Conservation (phyloP, 2,329 filamentous ascomycete species). For the Colletotrichum siamense region DNA sequence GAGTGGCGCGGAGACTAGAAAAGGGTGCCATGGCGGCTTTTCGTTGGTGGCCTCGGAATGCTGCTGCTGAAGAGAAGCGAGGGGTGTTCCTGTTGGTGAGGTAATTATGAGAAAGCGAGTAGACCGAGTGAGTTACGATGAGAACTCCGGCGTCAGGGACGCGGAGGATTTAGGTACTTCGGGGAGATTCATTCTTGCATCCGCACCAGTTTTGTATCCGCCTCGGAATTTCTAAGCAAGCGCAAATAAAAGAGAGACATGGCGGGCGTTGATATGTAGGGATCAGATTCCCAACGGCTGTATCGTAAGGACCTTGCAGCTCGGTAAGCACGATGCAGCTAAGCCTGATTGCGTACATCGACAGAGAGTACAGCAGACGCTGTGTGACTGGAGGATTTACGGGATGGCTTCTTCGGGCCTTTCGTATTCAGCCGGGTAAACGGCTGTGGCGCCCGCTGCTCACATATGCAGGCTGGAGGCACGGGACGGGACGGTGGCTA, state of each 20-base stretch:
- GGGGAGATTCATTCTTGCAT: not conserved
- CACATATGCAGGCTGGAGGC: not conserved
- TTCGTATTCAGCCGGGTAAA: not conserved
- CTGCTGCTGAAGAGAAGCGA: not conserved
- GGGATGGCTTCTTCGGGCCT: not conserved
- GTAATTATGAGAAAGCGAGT: not conserved
- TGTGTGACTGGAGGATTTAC: not conserved
- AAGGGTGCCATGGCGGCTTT: not conserved
- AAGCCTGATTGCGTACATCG: not conserved
- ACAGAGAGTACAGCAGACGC: not conserved
- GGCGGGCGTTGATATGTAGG: not conserved
- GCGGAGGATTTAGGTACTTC: not conserved
- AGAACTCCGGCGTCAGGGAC: not conserved
- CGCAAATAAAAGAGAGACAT: not conserved
- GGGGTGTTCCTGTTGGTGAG: not conserved
- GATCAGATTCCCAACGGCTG: not conserved
- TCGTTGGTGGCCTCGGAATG: not conserved
- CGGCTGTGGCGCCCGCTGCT: not conserved
- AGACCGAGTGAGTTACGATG: not conserved
- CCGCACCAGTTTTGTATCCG: not conserved
- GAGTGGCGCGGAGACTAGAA: not conserved
- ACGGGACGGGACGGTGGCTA: not conserved
- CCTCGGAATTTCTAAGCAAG: not conserved
- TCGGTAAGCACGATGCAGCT: not conserved
- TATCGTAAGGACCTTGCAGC: not conserved